Evolutionary conservation across 768 basidiomycete species (phyloP).

Genomic region (Rhodocollybia butyracea): DNA sequence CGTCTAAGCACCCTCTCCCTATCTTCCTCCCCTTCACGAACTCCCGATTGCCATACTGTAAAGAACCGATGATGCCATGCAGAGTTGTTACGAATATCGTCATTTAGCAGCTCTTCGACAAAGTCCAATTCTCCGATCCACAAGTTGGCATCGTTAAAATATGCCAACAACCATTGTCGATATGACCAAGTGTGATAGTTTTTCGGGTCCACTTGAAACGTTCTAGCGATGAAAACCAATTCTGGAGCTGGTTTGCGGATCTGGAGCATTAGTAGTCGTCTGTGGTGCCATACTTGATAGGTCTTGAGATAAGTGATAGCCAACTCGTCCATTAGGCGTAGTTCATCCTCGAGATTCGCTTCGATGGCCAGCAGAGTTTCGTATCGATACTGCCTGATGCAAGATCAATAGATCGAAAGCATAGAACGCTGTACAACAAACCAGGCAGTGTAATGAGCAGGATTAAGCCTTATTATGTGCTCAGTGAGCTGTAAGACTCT

Average conservation of each 20-base stretch:
- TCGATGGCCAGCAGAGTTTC: slow-evolving; percentile 73
- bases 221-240: slow-evolving; percentile 73
- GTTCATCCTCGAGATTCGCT: slow-evolving; percentile 70
- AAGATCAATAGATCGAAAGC: not conserved
- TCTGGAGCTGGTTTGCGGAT: slow-evolving; percentile 59
- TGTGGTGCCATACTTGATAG: slow-evolving; percentile 98
- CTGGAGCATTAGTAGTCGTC: slow-evolving; percentile 66
- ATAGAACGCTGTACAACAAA: slow-evolving; percentile 31
- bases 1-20: slow-evolving; percentile 55
- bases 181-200: slow-evolving; percentile 99
- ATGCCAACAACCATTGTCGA: slow-evolving; percentile 89
- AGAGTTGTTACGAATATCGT: slow-evolving; percentile 92
- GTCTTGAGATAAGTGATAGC: slow-evolving; percentile 85
- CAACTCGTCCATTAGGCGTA: slow-evolving; percentile 83
- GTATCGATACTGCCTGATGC: slow-evolving; percentile 88
- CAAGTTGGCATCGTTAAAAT: slow-evolving; percentile 70
- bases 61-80: slow-evolving; percentile 98
- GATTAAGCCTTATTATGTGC: slow-evolving; percentile 84
- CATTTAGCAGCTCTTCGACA: slow-evolving; percentile 61
- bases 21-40: slow-evolving; percentile 60
- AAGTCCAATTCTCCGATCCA: slow-evolving; percentile 79
- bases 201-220: slow-evolving; percentile 78
- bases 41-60: slow-evolving; percentile 69
- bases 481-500: slow-evolving; percentile 88
- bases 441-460: slow-evolving; percentile 98